Percentiles rank a stretch among this genome's conserved stretches.
These are phyloP conservation scores for Helicostylum pulchrum DNA, from an alignment of 192 early-diverging fungal genomes.

Conservation along the genomic window DNA sequence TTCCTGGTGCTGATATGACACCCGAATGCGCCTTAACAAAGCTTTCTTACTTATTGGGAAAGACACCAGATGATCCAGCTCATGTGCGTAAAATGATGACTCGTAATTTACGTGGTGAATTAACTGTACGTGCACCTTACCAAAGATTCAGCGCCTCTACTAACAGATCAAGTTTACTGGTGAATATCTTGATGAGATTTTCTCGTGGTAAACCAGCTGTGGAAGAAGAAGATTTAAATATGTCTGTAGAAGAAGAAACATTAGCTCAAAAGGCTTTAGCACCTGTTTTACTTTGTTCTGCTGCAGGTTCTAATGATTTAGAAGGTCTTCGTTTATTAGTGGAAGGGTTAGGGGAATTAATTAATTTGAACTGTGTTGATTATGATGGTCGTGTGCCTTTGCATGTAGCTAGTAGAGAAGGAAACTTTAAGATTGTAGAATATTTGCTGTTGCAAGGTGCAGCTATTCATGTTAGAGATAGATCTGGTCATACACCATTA, in stretches of 20 bases:
- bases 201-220: constrained; percentile 27
- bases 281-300: constrained; percentile 83
- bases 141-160: constrained; percentile 64
- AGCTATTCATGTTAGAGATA: constrained; percentile 86
- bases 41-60: constrained; percentile 87
- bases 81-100: constrained; percentile 79
- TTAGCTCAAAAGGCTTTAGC: constrained; percentile 76
- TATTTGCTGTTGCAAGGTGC: constrained; percentile 82
- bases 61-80: constrained; percentile 29
- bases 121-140: constrained; percentile 67
- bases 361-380: constrained; percentile 72
- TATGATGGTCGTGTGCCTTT: constrained; percentile 82
- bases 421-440: constrained; percentile 68
- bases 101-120: constrained; percentile 86
- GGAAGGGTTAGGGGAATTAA: constrained; percentile 47
- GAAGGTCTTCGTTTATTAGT: constrained; percentile 69
- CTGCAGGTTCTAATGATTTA: constrained; percentile 80
- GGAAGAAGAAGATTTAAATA: background rate
- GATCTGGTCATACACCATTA: constrained; percentile 85
- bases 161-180: constrained; percentile 53
- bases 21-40: constrained; percentile 96
- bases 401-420: constrained; percentile 81
- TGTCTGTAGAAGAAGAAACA: constrained; percentile 50
- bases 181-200: constrained; percentile 45
- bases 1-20: constrained; percentile 93